Evolutionary conservation across 2,329 filamentous ascomycete genomes (phyloP).

Genomic region (Venturia effusa): DNA sequence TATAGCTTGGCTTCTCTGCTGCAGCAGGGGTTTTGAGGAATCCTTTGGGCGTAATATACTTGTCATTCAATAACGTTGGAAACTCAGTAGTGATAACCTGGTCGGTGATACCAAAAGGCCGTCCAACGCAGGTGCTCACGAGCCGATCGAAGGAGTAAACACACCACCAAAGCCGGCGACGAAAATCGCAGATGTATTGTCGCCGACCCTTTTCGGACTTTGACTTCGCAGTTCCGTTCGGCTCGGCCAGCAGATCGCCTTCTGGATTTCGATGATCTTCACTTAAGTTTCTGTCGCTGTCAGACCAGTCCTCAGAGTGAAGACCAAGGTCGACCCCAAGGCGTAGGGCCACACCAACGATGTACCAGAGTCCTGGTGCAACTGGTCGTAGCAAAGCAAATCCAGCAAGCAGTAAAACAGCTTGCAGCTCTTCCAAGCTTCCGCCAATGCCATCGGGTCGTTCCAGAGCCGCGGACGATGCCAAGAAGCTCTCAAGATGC

Average conservation of each 20-base stretch:
- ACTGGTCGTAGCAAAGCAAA: constrained; percentile 88
- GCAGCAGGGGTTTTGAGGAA: constrained; percentile 51
- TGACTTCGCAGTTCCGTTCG: neutral
- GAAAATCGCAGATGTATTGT: constrained; percentile 77
- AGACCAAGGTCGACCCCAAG: constrained; percentile 84
- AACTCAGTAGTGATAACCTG: constrained; percentile 94
- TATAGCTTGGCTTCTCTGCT: constrained; percentile 65
- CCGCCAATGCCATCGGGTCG: constrained; percentile 58
- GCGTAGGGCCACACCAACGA: constrained; percentile 84
- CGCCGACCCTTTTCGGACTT: constrained; percentile 50
- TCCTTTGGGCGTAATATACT: constrained; percentile 71
- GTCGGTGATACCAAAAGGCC: constrained; percentile 91
- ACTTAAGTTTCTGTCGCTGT: constrained; percentile 38
- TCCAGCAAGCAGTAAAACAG: constrained; percentile 80
- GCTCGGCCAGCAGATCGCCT: constrained; percentile 8
- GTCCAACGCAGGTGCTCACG: constrained; percentile 84
- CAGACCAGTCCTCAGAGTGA: constrained; percentile 80
- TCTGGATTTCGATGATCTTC: constrained; percentile 26
- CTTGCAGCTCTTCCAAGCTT: constrained; percentile 85
- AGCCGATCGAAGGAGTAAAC: constrained; percentile 92
- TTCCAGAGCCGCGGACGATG: constrained; percentile 50
- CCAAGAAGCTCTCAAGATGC: constrained; percentile 76
- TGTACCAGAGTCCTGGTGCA: constrained; percentile 92
- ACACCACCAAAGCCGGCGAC: constrained; percentile 90
- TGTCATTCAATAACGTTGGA: constrained; percentile 78